Conservation (phyloP, 2,329 filamentous ascomycete species). For the Orbilia blumenaviensis region DNA sequence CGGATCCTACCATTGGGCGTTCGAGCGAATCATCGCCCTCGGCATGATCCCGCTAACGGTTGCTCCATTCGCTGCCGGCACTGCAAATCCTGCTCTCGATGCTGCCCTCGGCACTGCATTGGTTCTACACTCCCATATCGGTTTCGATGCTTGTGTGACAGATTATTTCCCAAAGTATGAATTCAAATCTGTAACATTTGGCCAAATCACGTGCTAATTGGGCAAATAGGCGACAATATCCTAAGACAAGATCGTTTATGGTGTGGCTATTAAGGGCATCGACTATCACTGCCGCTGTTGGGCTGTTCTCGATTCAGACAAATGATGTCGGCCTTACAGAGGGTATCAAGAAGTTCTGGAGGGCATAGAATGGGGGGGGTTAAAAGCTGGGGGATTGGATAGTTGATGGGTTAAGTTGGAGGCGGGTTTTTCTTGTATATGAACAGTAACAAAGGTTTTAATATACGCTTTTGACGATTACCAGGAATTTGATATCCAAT, state of each 20-base stretch:
- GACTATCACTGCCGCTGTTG: slow-evolving; percentile 83
- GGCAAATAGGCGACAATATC: slow-evolving; percentile 34
- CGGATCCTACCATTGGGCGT: slow-evolving; percentile 98
- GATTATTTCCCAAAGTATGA: slow-evolving; percentile 85
- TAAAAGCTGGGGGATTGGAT: neutral
- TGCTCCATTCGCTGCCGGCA: slow-evolving; percentile 89
- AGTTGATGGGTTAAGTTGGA: neutral
- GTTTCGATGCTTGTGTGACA: slow-evolving; percentile 81
- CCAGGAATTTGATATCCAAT: slow-evolving; percentile 1
- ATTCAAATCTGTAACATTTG: slow-evolving; percentile 58
- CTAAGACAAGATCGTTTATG: slow-evolving; percentile 58
- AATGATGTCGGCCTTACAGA: slow-evolving; percentile 96
- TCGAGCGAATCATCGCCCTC: slow-evolving; percentile 81
- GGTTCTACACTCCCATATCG: slow-evolving; percentile 93
- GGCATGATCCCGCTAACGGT: slow-evolving; percentile 86
- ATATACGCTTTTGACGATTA: slow-evolving; percentile 32
- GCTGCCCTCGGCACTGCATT: slow-evolving; percentile 82
- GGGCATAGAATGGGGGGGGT: slow-evolving; percentile 67
- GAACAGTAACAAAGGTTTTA: slow-evolving; percentile 24
- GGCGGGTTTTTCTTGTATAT: slow-evolving; percentile 26
- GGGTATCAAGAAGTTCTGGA: slow-evolving; percentile 88
- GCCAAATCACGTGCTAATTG: slow-evolving; percentile 12
- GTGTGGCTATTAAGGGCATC: slow-evolving; percentile 81
- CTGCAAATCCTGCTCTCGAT: slow-evolving; percentile 87
- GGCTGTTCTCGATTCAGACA: slow-evolving; percentile 98